Base-by-base conservation (phyloP, 1,284 basidiomycete genomes). In the Rhodotorula glutinis region DNA sequence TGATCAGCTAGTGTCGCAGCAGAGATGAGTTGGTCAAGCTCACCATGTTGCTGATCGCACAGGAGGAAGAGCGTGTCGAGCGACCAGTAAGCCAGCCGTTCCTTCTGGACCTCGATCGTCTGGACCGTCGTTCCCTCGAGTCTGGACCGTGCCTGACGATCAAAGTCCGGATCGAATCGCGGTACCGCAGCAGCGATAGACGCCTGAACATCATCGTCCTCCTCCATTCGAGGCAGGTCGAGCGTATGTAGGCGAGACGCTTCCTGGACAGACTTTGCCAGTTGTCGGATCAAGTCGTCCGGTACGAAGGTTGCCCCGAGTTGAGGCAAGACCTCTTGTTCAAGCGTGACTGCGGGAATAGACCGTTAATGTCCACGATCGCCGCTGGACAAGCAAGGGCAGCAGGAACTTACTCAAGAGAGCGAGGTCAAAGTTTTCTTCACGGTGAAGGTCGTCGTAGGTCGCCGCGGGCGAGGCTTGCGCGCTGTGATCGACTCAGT, bases 71-170 rank as follows among this genome's bases (percentile, higher is more conserved):
- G 79, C 30, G 95, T 79, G 75, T 96, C 92, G 69, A 97, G 89
- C 73, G 90, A 92, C 92, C 93, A 97, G 79, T 92, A 96, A 13
- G 89, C 88, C 76, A 93, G 92, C 14, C 88, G 82, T 78, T 98
- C 93, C 56, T 90, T 83, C 1, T 88, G 85, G 49, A 88, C 80
- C 30, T 86, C 79, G 19, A 80, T 77, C 1, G 84, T 83, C 33
- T 80, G 80, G 54, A 84, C 83, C 1, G 89, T 90, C 40, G 83
- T 88, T 4, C 90, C 89, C 38, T 82, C 71, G 21, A 80, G 79
- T 53, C 81, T 73, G 40, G 62, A 55, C 25, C 54, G 64, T 14
- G 65, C 65, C 43, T 66, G 64, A 16, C 56, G 38, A 47, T 73
- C 69, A 53, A 72, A 73, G 53, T 74, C 75, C 21, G 54, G 47